These are phyloP conservation scores for Sugiyamaella grinbergsii DNA, from an alignment of 1,139 yeast genomes.

Conservation along the genomic window DNA sequence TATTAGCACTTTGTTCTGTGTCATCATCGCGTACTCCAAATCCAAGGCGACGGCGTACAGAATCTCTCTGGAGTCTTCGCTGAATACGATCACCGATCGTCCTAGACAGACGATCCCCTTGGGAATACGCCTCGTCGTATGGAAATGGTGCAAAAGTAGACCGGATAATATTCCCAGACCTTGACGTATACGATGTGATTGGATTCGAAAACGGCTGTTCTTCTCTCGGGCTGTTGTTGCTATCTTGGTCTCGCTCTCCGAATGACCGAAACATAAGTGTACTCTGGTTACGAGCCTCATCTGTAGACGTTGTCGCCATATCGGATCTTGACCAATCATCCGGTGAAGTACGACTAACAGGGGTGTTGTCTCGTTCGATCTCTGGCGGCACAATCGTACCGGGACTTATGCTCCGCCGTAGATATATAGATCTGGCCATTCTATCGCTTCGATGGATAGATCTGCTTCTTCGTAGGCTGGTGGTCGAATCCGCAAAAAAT, in stretches of 20 bases:
- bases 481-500: constrained; percentile 1
- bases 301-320: background rate
- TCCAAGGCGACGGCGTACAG: background rate
- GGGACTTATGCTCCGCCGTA: constrained; percentile 8
- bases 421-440: background rate
- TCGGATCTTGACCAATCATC: background rate
- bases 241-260: background rate
- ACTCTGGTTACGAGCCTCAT: background rate
- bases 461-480: constrained; percentile 6
- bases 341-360: background rate
- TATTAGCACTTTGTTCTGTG: background rate
- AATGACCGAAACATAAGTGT: background rate
- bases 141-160: background rate
- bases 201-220: background rate
- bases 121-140: background rate
- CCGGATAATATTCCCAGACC: background rate
- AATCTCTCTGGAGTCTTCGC: background rate
- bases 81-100: background rate
- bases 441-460: constrained; percentile 14
- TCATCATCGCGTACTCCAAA: background rate
- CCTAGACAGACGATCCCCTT: background rate
- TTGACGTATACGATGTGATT: background rate
- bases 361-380: constrained; percentile 4
- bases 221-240: background rate
- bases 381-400: constrained; percentile 11